phyloP scores from a whole-genome alignment of 2,329 filamentous ascomycete genomes.

The Penicillium polonicum region DNA sequence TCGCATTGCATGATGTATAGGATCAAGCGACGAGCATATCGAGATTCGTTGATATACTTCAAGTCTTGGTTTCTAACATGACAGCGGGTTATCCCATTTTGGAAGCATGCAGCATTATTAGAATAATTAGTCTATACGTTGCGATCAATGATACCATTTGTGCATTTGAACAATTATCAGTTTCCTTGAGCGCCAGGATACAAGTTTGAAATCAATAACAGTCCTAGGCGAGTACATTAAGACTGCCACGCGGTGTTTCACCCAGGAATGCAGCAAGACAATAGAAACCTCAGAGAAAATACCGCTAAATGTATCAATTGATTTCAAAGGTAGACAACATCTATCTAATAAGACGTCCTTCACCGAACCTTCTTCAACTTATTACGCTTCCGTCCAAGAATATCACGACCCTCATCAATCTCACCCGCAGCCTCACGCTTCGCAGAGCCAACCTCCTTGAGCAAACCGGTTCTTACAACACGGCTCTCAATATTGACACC shows the following conservation, averaged over 20 bases:
- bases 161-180: not conserved
- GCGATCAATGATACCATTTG: constrained; percentile 27
- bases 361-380: constrained; percentile 46
- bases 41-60: not conserved
- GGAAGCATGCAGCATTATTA: constrained; percentile 14
- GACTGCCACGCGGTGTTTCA: not conserved
- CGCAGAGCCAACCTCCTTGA: constrained; percentile 93
- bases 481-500: constrained; percentile 91
- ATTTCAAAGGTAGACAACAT: constrained; percentile 5
- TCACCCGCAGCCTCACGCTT: constrained; percentile 88
- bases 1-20: not conserved
- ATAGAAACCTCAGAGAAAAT: not conserved
- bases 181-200: not conserved
- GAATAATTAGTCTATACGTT: constrained; percentile 12
- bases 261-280: not conserved
- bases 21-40: not conserved
- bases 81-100: constrained; percentile 1
- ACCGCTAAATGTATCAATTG: constrained; percentile 14
- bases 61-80: not conserved
- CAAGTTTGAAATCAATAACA: not conserved
- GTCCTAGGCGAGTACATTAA: not conserved
- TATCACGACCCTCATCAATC: constrained; percentile 88
- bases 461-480: constrained; percentile 71
- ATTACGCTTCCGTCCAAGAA: constrained; percentile 73
- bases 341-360: constrained; percentile 8